Percentiles rank a stretch among this genome's conserved stretches.
These are phyloP conservation scores for Coriolopsis trogii DNA, from an alignment of 1,284 basidiomycete species.

Conservation along the genomic window DNA sequence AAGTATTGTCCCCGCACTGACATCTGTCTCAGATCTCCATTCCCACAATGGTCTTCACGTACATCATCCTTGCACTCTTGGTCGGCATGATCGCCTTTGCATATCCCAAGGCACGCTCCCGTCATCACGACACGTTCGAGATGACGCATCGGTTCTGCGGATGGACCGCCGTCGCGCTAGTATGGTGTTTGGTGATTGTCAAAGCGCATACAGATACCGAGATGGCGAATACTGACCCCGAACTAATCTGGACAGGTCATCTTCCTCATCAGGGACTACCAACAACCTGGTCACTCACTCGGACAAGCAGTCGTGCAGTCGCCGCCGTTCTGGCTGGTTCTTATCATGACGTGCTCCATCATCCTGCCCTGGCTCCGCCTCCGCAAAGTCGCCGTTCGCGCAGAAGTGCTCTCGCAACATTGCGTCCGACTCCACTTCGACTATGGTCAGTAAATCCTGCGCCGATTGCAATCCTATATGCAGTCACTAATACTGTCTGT, in stretches of 20 bases:
- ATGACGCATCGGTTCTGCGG: constrained; percentile 56
- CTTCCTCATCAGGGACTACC: constrained; percentile 58
- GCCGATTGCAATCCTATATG: neutral
- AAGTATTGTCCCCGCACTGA: neutral
- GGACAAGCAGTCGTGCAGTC: constrained; percentile 44
- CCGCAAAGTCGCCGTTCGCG: constrained; percentile 52
- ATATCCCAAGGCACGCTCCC: constrained; percentile 46
- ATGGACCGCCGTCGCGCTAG: constrained; percentile 53
- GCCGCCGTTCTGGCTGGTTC: constrained; percentile 56
- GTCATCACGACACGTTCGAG: constrained; percentile 54
- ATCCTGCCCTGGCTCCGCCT: constrained; percentile 56
- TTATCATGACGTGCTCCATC: constrained; percentile 53
- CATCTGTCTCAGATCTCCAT: constrained; percentile 39
- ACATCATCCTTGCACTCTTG: constrained; percentile 50
- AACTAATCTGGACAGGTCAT: constrained; percentile 39
- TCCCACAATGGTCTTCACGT: constrained; percentile 52
- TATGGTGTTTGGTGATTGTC: constrained; percentile 56
- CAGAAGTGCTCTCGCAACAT: constrained; percentile 56
- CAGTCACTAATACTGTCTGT: no score
- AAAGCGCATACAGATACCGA: neutral
- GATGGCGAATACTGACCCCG: neutral
- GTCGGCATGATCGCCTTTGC: constrained; percentile 51
- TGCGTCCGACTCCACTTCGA: constrained; percentile 59
- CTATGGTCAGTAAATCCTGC: constrained; percentile 42
- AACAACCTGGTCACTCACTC: constrained; percentile 38